Percentiles rank a stretch among this genome's conserved stretches.
These are phyloP conservation scores for Tilletia setariae DNA, from an alignment of 1,284 basidiomycete genomes.

Conservation along the genomic window DNA sequence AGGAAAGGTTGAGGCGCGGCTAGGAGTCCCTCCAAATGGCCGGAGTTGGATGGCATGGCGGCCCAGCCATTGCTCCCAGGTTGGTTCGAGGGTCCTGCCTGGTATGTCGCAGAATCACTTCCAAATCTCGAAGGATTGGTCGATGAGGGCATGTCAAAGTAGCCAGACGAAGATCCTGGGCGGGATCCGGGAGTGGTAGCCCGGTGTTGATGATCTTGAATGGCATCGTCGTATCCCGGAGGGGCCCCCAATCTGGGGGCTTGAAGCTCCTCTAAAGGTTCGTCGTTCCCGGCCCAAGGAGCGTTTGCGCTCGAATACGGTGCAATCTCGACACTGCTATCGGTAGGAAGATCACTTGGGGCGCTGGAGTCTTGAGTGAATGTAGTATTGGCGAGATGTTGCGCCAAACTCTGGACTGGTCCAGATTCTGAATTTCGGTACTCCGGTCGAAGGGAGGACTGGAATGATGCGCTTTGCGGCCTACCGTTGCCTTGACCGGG, in stretches of 20 bases:
- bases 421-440: neutral
- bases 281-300: neutral
- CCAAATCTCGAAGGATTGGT: neutral
- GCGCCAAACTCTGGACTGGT: neutral
- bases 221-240: neutral
- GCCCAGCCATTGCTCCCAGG: neutral
- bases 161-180: neutral
- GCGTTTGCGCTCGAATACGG: neutral
- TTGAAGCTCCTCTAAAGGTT: neutral
- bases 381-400: neutral
- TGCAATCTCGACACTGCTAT: neutral
- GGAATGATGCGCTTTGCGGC: no score
- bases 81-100: neutral
- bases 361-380: neutral
- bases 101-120: neutral
- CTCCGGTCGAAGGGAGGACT: neutral
- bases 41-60: neutral
- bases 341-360: neutral
- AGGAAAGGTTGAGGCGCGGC: neutral
- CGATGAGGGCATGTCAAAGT: neutral
- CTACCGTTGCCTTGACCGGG: no score
- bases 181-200: neutral
- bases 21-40: neutral
- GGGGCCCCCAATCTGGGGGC: neutral
- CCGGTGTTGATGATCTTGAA: constrained; percentile 2